Base-by-base conservation (phyloP, 73 alveolate genomes). In the Paramecium biaurelia region DNA sequence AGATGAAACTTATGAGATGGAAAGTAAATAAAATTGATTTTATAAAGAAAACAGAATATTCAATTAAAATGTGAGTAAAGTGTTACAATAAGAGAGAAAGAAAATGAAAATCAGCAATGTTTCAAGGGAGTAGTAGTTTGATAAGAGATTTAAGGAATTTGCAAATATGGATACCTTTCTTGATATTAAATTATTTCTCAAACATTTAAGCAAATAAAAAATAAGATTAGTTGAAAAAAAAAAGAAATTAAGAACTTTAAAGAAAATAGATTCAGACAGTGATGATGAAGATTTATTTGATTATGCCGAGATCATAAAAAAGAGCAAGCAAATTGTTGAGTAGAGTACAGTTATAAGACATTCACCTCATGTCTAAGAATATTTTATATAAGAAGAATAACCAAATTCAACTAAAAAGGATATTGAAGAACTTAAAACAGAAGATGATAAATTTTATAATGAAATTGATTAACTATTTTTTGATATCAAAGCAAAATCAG, bases 371-470 rank as follows among this genome's bases (percentile, higher is more conserved):
- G 12, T 74, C 18, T 4, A 74, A 41, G 87, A 68, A n/a, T 74
- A 74, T 74, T 34, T 74, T 9, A 74, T 74, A 4, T 41, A 23
- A 37, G 67, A 74, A 34, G 21, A 74, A 30, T 21, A 34, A 10
- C 10, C 18, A 15, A 24, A 34, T 21, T 15, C 9, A 41, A 12
- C 67, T 3, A 37, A 67, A 34, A 24, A 67, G 0, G 85, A 74
- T 15, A 37, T 74, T 74, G 87, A 74, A 41, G 87, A 74, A 15
- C 59, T 37, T 21, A 74, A 41, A 37, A 74, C 67, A 6, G 87
- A 74, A 11, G 59, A 74, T 74, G 87, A 74, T n/a, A 74, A 74
- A 41, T 74, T 74, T 74, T 74, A 74, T 74, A 74, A 37, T n/a
- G 58, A 20, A 10, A 37, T 74, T 4, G 87, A 74, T n/a, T 15